These are phyloP conservation scores for Aquilaria sinensis DNA, from an alignment of 345 rosid species.

Conservation along the genomic window DNA sequence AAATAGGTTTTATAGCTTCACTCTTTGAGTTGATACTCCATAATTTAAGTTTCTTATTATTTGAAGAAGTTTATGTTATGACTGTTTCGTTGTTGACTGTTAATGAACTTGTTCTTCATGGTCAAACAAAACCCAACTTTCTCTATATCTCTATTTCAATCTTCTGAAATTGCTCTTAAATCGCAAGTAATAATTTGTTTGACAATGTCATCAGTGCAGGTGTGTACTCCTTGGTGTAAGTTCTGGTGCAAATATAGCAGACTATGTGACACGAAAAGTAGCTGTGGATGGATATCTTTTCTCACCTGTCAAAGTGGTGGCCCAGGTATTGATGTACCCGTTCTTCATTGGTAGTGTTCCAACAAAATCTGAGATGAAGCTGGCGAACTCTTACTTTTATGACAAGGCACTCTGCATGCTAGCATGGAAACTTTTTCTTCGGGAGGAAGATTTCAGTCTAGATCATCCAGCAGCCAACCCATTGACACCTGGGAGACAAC, in stretches of 20 bases:
- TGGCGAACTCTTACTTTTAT: conserved; percentile 76
- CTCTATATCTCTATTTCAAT: background rate
- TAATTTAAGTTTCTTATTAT: too few relatives aligned
- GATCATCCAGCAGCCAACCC: conserved; percentile 96
- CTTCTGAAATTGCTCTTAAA: too few relatives aligned
- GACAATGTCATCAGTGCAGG: conserved; percentile 32
- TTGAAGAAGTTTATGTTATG: too few relatives aligned
- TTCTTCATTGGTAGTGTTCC: conserved; percentile 82
- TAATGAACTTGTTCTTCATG: background rate
- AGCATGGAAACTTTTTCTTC: conserved; percentile 84
- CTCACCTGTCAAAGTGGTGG: conserved; percentile 86
- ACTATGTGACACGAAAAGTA: conserved; percentile 74
- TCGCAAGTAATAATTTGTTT: too few relatives aligned
- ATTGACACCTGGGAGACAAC: conserved; percentile 46
- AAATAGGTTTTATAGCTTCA: too few relatives aligned
- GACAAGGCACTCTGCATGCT: conserved; percentile 68
- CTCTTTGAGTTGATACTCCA: too few relatives aligned
- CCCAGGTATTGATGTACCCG: conserved; percentile 89
- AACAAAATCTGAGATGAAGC: conserved; percentile 67
- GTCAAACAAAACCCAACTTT: background rate
- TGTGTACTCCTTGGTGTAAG: conserved; percentile 87
- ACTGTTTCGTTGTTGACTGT: background rate
- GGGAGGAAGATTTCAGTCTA: conserved; percentile 61
- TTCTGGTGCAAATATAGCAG: conserved; percentile 86
- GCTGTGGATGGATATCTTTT: conserved; percentile 75